Evolutionary conservation across 495 filamentous ascomycete genomes (phyloP), one percentile per base, ranked within the genome.

Genomic region (Aspergillus heteromorphus): DNA sequence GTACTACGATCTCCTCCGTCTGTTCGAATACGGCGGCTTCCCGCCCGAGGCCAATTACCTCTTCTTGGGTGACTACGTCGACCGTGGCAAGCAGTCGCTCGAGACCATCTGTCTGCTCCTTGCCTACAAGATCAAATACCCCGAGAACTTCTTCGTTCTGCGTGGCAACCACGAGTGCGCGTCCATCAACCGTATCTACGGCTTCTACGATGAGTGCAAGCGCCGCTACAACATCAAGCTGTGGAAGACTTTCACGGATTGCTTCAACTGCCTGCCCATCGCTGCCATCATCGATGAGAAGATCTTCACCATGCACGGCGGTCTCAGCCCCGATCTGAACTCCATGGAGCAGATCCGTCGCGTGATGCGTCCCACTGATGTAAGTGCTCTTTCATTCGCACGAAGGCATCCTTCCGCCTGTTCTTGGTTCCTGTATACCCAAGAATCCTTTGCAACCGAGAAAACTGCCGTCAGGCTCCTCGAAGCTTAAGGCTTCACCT

Each of bases 281-380:
- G 93, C 93, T n/a, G 93, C 93, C 53, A 98, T 98, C 72, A 98
- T 98, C 65, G 93, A 98, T 68, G 93, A 98, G 81, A 98, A 98
- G 87, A 98, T 98, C 64, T 97, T 98, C 82, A 98, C 93, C 57
- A 98, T 98, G 93, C 93, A 98, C 73, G 93, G 93, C 65, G 93
- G 93, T 63, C 76, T 98, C 65, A 97, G 93, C 66, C 93, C 93
- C 23, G 93, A 98, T 65, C 78, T 98, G 45, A 98, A 97, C 79
- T 97, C 93, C 27, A 98, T 98, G 93, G 93, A 98, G 78, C 93
- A 98, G 76, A 98, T 98, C 58, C 89, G 93, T 64, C 87, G 93
- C 59, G 93, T 98, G 56, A 98, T 98, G 93, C 86, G 93, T 56
- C 93, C 93, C 49, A 98, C 93, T 60, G 93, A 98, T 84, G 93